phyloP scores from a whole-genome alignment of 768 basidiomycete species.

The Candolleomyces aberdarensis region DNA sequence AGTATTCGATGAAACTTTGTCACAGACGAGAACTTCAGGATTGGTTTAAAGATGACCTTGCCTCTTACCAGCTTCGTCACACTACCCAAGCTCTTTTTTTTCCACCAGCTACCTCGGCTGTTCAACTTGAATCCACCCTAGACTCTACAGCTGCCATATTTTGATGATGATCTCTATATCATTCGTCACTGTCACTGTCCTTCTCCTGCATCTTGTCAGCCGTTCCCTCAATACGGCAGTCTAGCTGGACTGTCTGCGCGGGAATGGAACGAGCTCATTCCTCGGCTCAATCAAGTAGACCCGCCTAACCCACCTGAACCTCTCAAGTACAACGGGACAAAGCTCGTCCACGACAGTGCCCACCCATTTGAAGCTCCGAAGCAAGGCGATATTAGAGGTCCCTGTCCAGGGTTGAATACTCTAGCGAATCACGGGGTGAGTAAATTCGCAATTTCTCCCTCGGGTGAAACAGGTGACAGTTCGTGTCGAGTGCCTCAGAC shows the following conservation, averaged over 20 bases:
- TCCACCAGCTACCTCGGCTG: too few species aligned
- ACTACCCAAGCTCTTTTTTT: too few species aligned
- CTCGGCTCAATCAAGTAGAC: constrained; percentile 1
- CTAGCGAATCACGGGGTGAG: constrained; percentile 17
- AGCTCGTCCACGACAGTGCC: constrained; percentile 16
- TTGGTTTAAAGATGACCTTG: too few species aligned
- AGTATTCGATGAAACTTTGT: too few species aligned
- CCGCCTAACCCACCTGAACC: constrained; percentile 7
- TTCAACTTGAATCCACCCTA: too few species aligned
- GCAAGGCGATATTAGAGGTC: constrained; percentile 13
- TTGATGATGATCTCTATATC: too few species aligned
- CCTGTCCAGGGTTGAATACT: constrained; percentile 19
- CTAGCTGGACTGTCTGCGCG: constrained; percentile 11
- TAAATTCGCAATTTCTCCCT: neutral
- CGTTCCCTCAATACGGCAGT: constrained; percentile 11
- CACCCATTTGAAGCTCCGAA: constrained; percentile 14
- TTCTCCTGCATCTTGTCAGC: neutral
- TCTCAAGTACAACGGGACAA: constrained; percentile 11
- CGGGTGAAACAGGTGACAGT: too few species aligned
- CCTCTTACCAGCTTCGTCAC: too few species aligned
- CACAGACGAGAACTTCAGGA: too few species aligned
- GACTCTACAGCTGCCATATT: too few species aligned
- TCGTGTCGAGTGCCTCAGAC: too few species aligned
- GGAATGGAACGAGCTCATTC: constrained; percentile 3
- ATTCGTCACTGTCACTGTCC: too few species aligned